Base-by-base conservation (phyloP, 768 basidiomycete genomes). In the Auricularia sp. region DNA sequence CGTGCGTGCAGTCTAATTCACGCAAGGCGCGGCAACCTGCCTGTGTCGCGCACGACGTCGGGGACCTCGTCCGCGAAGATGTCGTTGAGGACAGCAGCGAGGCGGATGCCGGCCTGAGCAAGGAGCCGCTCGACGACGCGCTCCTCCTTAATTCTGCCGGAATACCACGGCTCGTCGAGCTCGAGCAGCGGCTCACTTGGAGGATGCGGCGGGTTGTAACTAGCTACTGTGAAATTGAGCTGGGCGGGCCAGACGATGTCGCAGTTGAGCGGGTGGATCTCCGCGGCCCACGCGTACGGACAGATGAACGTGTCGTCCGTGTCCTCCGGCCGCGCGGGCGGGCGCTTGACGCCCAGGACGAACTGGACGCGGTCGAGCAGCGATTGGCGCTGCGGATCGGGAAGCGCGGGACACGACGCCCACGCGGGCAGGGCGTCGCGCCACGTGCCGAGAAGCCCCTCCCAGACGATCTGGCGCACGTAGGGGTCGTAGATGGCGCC, bases 401-500 rank as follows among this genome's bases (percentile, higher is more conserved):
- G 36, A n/a, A n/a, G 12, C 11, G 21, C 18, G 7, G 90, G 86
- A 74, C 94, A 97, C 7, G 67, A 61, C 39, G 91, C 74, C 94
- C 94, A 95, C 5, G 71, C 64, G 2, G 78, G 72, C 16, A 87
- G 67, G 35, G 90, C 84, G 60, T 80, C 74, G 14, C 77, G 72
- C 87, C 88, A 94, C 71, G 83, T 81, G 53, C 81, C 76, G 36
- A 89, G 78, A 34, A 94, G 74, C 60, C 94, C 94, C 73, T 98
- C 92, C 83, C 84, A 85, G 70, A 95, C 82, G 66, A 98, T 82
- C 61, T 87, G 90, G 21, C 96, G 88, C 65, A 98, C 81, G 74
- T 87, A 91, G 0, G 90, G 81, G 75, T 93, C 90, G 74, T 94
- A 96, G 70, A 93, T 93, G 3, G 89, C 83, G 3, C 87, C 90